Evolutionary conservation across 192 early-diverging fungal species (phyloP).

Genomic region (Geosiphon pyriformis): DNA sequence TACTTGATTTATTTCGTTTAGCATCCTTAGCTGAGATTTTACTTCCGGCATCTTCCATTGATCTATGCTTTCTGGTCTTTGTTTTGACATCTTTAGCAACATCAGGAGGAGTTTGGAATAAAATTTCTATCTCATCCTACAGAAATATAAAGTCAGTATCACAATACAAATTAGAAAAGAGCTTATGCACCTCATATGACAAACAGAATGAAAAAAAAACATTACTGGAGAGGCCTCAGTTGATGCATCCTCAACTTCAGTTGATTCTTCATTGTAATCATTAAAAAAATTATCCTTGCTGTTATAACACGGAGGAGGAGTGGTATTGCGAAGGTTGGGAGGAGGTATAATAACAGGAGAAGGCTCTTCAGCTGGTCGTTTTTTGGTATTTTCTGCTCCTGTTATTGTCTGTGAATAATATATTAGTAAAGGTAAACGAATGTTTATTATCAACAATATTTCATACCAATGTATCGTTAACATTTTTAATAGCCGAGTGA

Average conservation of each 20-base stretch:
- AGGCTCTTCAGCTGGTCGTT: slow-evolving; percentile 6
- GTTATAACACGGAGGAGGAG: slow-evolving; percentile 4
- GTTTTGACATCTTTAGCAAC: neutral
- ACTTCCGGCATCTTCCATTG: slow-evolving; percentile 9
- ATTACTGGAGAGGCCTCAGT: slow-evolving; percentile 11
- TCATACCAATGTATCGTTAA: slow-evolving; percentile 21
- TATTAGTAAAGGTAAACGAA: slow-evolving; percentile 15
- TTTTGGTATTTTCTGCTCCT: no score
- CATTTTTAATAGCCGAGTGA: slow-evolving; percentile 1
- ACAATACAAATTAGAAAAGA: slow-evolving; percentile 10
- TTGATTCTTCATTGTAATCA: slow-evolving; percentile 3
- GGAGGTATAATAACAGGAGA: neutral
- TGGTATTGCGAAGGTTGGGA: slow-evolving; percentile 1
- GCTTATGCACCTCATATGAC: slow-evolving; percentile 11
- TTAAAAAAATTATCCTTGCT: slow-evolving; percentile 3
- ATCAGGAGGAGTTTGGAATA: neutral
- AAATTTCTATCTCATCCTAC: neutral
- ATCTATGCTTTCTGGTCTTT: slow-evolving; percentile 1
- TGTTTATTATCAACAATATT: slow-evolving; percentile 2
- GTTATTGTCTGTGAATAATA: slow-evolving; percentile 15
- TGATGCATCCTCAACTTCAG: neutral
- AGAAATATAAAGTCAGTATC: slow-evolving; percentile 3
- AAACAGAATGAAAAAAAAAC: slow-evolving; percentile 14
- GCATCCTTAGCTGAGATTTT: slow-evolving; percentile 3
- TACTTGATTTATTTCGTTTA: slow-evolving; percentile 13